Percentiles rank a stretch among this genome's conserved stretches.
phyloP scores from a whole-genome alignment of 129 eudicot species.

The Chrysanthemum lavandulifolium region DNA sequence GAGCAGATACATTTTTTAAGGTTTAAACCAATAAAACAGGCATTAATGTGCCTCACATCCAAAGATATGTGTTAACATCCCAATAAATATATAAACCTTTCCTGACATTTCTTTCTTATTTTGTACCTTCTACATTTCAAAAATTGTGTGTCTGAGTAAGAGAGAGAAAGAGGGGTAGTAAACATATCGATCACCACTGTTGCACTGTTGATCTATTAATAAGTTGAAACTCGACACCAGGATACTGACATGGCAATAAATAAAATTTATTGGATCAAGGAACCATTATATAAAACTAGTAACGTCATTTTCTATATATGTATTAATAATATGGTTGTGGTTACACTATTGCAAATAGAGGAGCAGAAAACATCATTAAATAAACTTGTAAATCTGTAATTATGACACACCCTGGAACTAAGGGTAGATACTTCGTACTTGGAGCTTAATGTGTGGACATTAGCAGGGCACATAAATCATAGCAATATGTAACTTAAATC shows the following conservation, averaged over 20 bases:
- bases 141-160: background rate
- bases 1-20: background rate
- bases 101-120: background rate
- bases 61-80: background rate
- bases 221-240: too few species aligned
- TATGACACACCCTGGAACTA: background rate
- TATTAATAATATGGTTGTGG: too few species aligned
- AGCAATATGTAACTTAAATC: background rate
- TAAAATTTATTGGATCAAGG: background rate
- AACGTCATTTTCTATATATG: background rate
- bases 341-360: conserved; percentile 5
- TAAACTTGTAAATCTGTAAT: background rate
- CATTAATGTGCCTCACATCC: background rate
- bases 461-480: background rate
- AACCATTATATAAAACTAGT: background rate
- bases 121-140: background rate
- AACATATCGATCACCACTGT: too few species aligned
- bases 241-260: too few species aligned
- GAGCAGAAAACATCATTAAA: background rate
- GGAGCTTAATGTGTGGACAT: background rate
- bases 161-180: background rate
- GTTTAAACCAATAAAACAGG: background rate
- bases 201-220: too few species aligned
- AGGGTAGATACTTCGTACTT: background rate
- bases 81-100: background rate